These are phyloP conservation scores for Talaromyces wortmannii DNA, from an alignment of 495 filamentous ascomycete genomes.

Conservation along the genomic window DNA sequence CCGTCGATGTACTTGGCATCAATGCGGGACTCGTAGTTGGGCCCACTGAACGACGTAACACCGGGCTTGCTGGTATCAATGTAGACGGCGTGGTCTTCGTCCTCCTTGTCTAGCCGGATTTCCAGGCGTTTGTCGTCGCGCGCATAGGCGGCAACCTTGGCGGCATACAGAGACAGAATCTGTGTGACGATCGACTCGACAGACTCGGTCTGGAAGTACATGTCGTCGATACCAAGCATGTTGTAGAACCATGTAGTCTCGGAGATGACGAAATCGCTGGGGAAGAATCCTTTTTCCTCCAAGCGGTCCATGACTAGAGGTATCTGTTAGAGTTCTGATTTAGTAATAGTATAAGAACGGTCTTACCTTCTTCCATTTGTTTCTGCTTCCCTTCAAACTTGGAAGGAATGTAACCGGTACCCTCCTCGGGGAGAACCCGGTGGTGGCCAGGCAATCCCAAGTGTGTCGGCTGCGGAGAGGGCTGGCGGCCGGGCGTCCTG, in stretches of 20 bases:
- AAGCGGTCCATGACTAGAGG: slow-evolving; percentile 61
- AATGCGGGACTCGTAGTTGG: slow-evolving; percentile 86
- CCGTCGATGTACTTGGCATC: slow-evolving; percentile 89
- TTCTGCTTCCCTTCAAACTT: slow-evolving; percentile 90
- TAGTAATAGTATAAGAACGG: not conserved
- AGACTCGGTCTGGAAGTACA: slow-evolving; percentile 93
- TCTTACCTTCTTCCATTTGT: slow-evolving; percentile 84
- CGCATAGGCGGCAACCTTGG: slow-evolving; percentile 91
- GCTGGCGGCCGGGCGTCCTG: slow-evolving; percentile 52
- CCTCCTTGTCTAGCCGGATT: slow-evolving; percentile 93
- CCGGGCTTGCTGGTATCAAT: slow-evolving; percentile 95
- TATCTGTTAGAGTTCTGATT: slow-evolving; percentile 11
- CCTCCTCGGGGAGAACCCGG: slow-evolving; percentile 74
- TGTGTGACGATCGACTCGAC: slow-evolving; percentile 85
- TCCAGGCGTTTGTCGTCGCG: slow-evolving; percentile 90
- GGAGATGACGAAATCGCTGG: slow-evolving; percentile 68
- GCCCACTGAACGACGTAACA: slow-evolving; percentile 63
- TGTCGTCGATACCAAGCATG: slow-evolving; percentile 94
- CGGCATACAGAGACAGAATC: slow-evolving; percentile 92
- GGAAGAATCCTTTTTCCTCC: slow-evolving; percentile 80
- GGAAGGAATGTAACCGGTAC: slow-evolving; percentile 92
- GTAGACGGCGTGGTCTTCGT: slow-evolving; percentile 91
- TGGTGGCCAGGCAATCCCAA: slow-evolving; percentile 64
- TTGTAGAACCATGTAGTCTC: slow-evolving; percentile 97
- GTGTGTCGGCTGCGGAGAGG: slow-evolving; percentile 90